Conservation (phyloP, 2,329 filamentous ascomycete genomes). For the Cladophialophora psammophila region DNA sequence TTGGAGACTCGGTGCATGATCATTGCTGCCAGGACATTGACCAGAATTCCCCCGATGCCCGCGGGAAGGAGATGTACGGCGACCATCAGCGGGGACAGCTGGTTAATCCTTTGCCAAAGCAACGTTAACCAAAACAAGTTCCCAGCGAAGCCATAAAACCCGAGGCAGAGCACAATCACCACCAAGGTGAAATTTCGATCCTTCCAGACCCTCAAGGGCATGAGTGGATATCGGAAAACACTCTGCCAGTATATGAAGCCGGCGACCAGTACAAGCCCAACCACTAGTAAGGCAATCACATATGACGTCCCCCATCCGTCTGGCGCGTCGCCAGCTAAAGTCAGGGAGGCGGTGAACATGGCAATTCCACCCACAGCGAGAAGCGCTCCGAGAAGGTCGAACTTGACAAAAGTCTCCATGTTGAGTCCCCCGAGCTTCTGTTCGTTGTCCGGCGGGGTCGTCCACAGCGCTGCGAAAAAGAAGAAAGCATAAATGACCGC, state of each 20-base stretch:
- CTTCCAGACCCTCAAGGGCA: constrained; percentile 59
- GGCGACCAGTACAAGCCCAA: constrained; percentile 64
- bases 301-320: constrained; percentile 69
- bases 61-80: constrained; percentile 71
- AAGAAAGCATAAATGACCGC: constrained; percentile 70
- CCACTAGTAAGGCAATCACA: constrained; percentile 67
- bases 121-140: constrained; percentile 70
- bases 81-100: constrained; percentile 63
- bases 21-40: constrained; percentile 68
- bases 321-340: constrained; percentile 62
- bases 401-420: constrained; percentile 60
- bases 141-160: constrained; percentile 69
- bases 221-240: constrained; percentile 57
- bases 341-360: constrained; percentile 68
- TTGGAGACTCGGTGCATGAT: constrained; percentile 71
- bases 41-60: constrained; percentile 67
- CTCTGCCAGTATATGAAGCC: constrained; percentile 70
- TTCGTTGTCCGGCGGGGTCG: constrained; percentile 64
- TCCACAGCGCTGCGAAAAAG: constrained; percentile 65
- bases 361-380: constrained; percentile 71
- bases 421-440: constrained; percentile 54
- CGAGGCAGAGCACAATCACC: constrained; percentile 64
- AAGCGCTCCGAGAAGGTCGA: constrained; percentile 68
- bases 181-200: constrained; percentile 72
- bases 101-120: constrained; percentile 67